These are phyloP conservation scores for Cenococcum geophilum DNA, from an alignment of 495 filamentous ascomycete genomes.

Conservation along the genomic window DNA sequence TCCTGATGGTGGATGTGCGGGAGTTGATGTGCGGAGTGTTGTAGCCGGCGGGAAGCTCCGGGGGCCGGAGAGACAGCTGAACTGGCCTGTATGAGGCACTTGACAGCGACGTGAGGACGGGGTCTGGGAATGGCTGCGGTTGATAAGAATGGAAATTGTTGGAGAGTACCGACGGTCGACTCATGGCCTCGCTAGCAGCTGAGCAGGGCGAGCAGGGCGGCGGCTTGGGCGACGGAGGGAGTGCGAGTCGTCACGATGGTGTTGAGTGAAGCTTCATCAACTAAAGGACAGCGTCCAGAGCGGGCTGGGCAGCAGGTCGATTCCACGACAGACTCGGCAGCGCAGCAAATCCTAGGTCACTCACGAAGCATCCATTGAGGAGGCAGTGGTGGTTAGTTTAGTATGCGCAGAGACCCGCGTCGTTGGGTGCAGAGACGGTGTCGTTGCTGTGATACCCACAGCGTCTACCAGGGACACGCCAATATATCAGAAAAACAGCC, in stretches of 20 bases:
- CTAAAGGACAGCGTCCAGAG: not conserved
- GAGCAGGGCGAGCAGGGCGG: not conserved
- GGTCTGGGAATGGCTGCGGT: slow-evolving; percentile 1
- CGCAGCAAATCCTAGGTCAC: slow-evolving; percentile 7
- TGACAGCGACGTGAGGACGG: not conserved
- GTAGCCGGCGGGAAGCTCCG: slow-evolving; percentile 26
- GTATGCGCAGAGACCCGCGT: slow-evolving; percentile 12
- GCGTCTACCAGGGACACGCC: slow-evolving; percentile 26
- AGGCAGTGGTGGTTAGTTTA: slow-evolving; percentile 19
- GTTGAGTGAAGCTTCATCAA: not conserved
- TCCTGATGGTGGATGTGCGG: slow-evolving; percentile 25
- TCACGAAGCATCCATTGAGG: slow-evolving; percentile 21
- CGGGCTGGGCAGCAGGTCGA: slow-evolving; percentile 14
- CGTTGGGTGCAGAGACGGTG: slow-evolving; percentile 15
- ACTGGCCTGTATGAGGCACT: slow-evolving; percentile 1
- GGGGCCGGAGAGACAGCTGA: slow-evolving; percentile 16
- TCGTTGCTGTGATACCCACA: slow-evolving; percentile 25
- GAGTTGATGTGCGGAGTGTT: slow-evolving; percentile 13
- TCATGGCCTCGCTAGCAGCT: slow-evolving; percentile 16
- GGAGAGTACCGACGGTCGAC: slow-evolving; percentile 22
- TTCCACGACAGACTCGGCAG: slow-evolving; percentile 25
- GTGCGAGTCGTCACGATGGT: not conserved
- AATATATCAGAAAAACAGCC: slow-evolving; percentile 28
- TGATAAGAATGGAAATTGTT: slow-evolving; percentile 8
- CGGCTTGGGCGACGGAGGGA: not conserved